These are phyloP conservation scores for Hyphopichia homilentoma DNA, from an alignment of 805 yeast species.

Conservation along the genomic window DNA sequence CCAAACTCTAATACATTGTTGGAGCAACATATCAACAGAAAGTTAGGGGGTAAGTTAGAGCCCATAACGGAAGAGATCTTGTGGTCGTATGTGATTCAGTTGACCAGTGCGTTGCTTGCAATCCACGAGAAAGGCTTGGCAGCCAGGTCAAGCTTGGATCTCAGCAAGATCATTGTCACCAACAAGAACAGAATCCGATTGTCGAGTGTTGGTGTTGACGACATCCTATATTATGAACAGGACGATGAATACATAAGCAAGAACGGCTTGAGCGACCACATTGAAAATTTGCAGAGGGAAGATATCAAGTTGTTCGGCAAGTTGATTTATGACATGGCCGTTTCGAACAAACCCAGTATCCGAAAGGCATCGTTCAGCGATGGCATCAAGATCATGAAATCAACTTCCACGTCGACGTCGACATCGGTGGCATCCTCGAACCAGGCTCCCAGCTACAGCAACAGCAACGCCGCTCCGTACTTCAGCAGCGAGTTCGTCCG, in stretches of 20 bases:
- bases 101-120: slow-evolving; percentile 62
- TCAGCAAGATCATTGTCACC: slow-evolving; percentile 70
- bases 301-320: slow-evolving; percentile 63
- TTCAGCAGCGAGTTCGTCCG: slow-evolving; percentile 45
- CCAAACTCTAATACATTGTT: slow-evolving; percentile 71
- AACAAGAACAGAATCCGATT: slow-evolving; percentile 68
- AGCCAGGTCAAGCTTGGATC: slow-evolving; percentile 56
- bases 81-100: slow-evolving; percentile 76
- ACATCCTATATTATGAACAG: slow-evolving; percentile 50
- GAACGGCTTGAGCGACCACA: slow-evolving; percentile 9
- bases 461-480: background rate
- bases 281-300: slow-evolving; percentile 38
- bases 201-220: slow-evolving; percentile 67
- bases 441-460: background rate
- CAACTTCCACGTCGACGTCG: too few relatives aligned
- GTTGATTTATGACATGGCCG: slow-evolving; percentile 54
- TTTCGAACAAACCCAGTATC: slow-evolving; percentile 21
- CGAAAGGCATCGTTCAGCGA: slow-evolving; percentile 12
- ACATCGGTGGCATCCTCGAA: slow-evolving; percentile 9
- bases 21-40: slow-evolving; percentile 60
- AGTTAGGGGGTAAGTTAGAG: slow-evolving; percentile 37
- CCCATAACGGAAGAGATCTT: slow-evolving; percentile 60
- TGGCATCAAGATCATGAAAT: slow-evolving; percentile 12
- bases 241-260: slow-evolving; percentile 17
- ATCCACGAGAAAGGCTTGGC: slow-evolving; percentile 65